A percentile compares a stretch with the other conserved stretches of the same genome.
Conservation (phyloP, 1,139 yeast genomes). For the Scheffersomyces lignicola region DNA sequence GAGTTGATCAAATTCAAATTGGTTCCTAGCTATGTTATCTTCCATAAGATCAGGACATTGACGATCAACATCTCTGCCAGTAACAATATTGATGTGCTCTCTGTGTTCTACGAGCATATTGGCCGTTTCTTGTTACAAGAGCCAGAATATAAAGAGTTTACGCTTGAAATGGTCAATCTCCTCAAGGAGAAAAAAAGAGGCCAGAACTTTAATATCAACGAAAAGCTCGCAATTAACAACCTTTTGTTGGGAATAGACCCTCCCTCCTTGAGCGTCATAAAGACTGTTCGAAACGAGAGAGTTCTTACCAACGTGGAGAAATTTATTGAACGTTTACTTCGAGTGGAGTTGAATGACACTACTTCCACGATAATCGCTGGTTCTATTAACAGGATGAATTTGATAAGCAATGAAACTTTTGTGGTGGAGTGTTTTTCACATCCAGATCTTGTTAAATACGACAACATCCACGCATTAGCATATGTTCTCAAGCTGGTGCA, state of each 20-base stretch:
- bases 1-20: slow-evolving; percentile 79
- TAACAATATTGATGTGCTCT: slow-evolving; percentile 64
- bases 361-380: slow-evolving; percentile 35
- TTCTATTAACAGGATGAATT: slow-evolving; percentile 48
- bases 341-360: slow-evolving; percentile 47
- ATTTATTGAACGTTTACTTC: slow-evolving; percentile 51
- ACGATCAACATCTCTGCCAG: slow-evolving; percentile 52
- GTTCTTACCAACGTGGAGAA: slow-evolving; percentile 22
- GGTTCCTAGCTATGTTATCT: slow-evolving; percentile 68
- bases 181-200: slow-evolving; percentile 53
- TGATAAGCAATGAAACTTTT: slow-evolving; percentile 39
- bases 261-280: slow-evolving; percentile 27
- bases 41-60: slow-evolving; percentile 66
- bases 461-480: slow-evolving; percentile 53
- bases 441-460: slow-evolving; percentile 64
- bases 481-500: slow-evolving; percentile 34
- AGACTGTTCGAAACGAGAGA: slow-evolving; percentile 15
- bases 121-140: slow-evolving; percentile 69
- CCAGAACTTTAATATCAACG: slow-evolving; percentile 52
- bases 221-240: slow-evolving; percentile 60
- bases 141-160: slow-evolving; percentile 57
- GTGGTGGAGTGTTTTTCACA: slow-evolving; percentile 55
- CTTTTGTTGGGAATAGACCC: slow-evolving; percentile 64
- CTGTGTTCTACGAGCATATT: slow-evolving; percentile 69
- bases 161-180: slow-evolving; percentile 63